Base-by-base conservation (phyloP, 352 stramenopile species). In the Thalassiosira hispida region DNA sequence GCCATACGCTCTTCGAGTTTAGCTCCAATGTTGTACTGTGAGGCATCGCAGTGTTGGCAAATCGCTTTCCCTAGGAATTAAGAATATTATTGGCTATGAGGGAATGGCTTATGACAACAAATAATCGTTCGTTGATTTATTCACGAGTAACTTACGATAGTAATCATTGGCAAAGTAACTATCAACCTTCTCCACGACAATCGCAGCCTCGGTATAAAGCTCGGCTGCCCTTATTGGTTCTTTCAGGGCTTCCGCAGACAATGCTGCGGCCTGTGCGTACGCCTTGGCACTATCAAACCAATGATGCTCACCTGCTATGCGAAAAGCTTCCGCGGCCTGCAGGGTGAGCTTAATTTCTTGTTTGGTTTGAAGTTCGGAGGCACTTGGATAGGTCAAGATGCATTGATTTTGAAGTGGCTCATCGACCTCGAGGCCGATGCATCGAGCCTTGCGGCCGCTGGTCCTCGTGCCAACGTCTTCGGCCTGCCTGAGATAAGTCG, bases 1-100 rank as follows among this genome's bases (percentile, higher is more conserved):
- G 66, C 74, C 51, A 77, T 74, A 31, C 74, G 70, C 16, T 77
- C 74, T 52, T 77, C 51, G n/a, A 83, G 42, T 53, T 73, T 56
- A 20, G 74, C 74, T 18, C 55, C 74, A 0, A n/a, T 25, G 7
- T 69, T 55, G 46, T 77, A 83, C 27, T 83, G 47, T 6, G 56
- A 62, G 27, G 51, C 40, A 31, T 83, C 60, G 42, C 74, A 83
- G 14, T 77, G 47, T 9, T 70, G 42, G 18, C 59, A 64, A 7
- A 77, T 40, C 14, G 74, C 42, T 33, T 72, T 66, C 16, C 65
- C 65, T 64, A 33, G 2, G 0, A 49, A 16, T 9, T 8, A 29
- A 47, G 56, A 23, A 59, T 59, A 14, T 14, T 14, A 46, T 14
- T 7, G 38, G 38, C 14, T 14, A 46, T 14, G 7, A 14, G 38